Conservation (phyloP, 208 protist species). For the Polymyxa betae region DNA sequence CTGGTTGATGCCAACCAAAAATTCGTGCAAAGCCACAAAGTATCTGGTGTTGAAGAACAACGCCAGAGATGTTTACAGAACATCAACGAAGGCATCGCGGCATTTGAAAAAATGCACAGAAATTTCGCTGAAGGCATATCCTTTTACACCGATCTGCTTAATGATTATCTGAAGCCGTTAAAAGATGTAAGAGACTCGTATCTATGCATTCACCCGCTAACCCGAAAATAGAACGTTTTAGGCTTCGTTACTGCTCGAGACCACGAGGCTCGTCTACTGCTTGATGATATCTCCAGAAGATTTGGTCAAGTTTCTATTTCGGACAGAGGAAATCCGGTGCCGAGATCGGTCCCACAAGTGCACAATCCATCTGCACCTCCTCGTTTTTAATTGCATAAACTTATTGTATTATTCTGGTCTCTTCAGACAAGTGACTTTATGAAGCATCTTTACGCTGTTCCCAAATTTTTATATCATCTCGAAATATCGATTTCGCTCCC, state of each 20-base stretch:
- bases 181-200: not conserved
- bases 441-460: too few species aligned
- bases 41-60: not conserved
- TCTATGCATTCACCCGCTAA: not conserved
- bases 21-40: not conserved
- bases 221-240: not conserved
- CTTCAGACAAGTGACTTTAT: too few species aligned
- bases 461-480: conserved; percentile 54
- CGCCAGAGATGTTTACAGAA: not conserved
- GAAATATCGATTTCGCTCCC: conserved; percentile 52
- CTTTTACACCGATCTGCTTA: conserved; percentile 49
- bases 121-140: not conserved
- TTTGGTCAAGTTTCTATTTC: not conserved
- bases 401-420: too few species aligned
- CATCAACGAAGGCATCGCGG: conserved; percentile 6
- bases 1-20: conserved; percentile 13
- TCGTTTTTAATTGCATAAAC: too few species aligned
- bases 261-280: conserved; percentile 16
- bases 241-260: conserved; percentile 11
- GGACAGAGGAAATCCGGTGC: not conserved
- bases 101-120: not conserved
- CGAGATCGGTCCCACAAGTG: not conserved
- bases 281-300: conserved; percentile 9
- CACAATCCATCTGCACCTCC: not conserved
- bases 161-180: not conserved